phyloP scores from a whole-genome alignment of 2,329 filamentous ascomycete species.

The Fusarium luffae region DNA sequence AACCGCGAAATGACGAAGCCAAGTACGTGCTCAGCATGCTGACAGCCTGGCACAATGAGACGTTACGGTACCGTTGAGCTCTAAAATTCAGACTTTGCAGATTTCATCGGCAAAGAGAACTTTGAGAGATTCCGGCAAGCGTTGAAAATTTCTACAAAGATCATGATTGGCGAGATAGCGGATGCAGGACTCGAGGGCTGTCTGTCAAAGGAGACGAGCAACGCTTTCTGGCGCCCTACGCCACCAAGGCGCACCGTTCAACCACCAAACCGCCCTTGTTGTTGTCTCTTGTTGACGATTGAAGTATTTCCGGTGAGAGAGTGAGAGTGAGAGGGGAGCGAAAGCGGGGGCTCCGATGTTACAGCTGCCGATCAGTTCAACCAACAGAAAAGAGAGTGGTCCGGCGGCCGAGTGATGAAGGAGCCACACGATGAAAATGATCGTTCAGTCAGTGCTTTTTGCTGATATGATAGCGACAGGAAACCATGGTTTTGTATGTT shows the following conservation, averaged over 20 bases:
- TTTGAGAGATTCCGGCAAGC: slow-evolving; percentile 15
- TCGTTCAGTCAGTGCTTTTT: not conserved
- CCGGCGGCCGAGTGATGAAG: slow-evolving; percentile 14
- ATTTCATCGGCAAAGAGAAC: not conserved
- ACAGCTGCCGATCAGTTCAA: slow-evolving; percentile 31
- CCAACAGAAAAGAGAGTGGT: slow-evolving; percentile 14
- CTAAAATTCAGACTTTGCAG: slow-evolving; percentile 9
- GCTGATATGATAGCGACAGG: not conserved
- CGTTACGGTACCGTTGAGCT: slow-evolving; percentile 8
- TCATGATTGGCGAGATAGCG: slow-evolving; percentile 29
- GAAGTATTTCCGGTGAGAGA: slow-evolving; percentile 32
- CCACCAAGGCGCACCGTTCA: slow-evolving; percentile 21
- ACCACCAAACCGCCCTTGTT: slow-evolving; percentile 29
- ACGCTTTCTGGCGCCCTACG: slow-evolving; percentile 30
- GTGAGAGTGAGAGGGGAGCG: slow-evolving; percentile 12
- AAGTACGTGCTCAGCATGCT: not conserved
- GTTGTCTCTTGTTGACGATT: slow-evolving; percentile 20
- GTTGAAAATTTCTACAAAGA: slow-evolving; percentile 32
- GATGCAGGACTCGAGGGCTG: slow-evolving; percentile 14
- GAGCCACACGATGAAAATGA: slow-evolving; percentile 7
- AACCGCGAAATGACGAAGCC: slow-evolving; percentile 19
- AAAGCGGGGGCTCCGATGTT: slow-evolving; percentile 39
- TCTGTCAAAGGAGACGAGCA: slow-evolving; percentile 12
- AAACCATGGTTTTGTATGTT: not conserved
- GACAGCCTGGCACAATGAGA: not conserved